Evolutionary conservation across 352 stramenopile genomes (phyloP), one percentile per base, ranked within the genome.

Genomic region (Salisapilia sapeloensis): DNA sequence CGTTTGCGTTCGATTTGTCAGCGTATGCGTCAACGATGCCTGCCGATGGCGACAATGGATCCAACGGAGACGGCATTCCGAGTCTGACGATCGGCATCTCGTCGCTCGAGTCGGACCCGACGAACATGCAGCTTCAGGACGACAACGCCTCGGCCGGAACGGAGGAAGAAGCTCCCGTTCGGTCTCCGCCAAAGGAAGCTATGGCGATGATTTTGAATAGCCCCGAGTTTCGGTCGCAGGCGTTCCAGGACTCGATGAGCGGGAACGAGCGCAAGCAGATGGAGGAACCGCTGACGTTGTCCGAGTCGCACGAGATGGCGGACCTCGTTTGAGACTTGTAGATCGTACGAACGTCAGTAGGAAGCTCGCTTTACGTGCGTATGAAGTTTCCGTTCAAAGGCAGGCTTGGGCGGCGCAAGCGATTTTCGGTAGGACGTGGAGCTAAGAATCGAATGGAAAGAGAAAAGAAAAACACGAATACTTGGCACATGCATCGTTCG

Each of bases 191-290:
- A 18, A 42, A 55, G 6, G 63, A 83, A 40, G 53, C 60, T 18
- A 80, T 81, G 61, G 59, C 64, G 17, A 70, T 79, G 64, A 75
- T 79, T 37, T 61, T 81, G 33, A 81, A 80, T 40, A 80, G 64
- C 29, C 59, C 61, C 10, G 39, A 59, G 30, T 46, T 63, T 16
- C 37, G 48, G 11, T 59, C 60, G 13, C 38, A 30, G 18, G 16
- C 15, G 14, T 30, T 34, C 13, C 43, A 27, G 35, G 35, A 37
- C 14, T 24, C 35, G n/a, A 37, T 33, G 15, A 43, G 3, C 21
- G 13, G 9, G n/a, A 21, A 16, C 24, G 25, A 29, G 38, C 11
- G 25, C 32, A 29, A 15, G 19, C 19, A 29, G 15, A 2, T 21
- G 13, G 31, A 13, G 10, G 4, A 15, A 43, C 20, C 17, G 4